Evolutionary conservation across 352 stramenopile genomes (phyloP), one percentile per base, ranked within the genome.

Genomic region (Phytopythium aichiense): DNA sequence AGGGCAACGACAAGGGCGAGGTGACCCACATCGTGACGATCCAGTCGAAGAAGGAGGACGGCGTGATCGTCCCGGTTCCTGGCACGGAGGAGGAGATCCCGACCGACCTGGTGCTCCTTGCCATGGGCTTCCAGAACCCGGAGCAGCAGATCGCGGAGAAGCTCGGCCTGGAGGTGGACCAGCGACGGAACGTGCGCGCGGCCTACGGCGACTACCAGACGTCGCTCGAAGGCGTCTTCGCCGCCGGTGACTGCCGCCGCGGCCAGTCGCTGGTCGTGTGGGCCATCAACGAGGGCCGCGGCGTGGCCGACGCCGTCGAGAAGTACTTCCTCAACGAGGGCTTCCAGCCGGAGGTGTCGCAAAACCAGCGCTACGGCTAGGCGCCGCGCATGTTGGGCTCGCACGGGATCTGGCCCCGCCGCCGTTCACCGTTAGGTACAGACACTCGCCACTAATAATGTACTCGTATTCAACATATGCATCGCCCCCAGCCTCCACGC

Each of bases 201-300:
- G 73, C 83, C 12, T 98, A 99, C 64, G 96, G 96, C 42, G 74
- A 98, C 62, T 99, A 95, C 76, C 81, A 92, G 65, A 98, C 96
- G 35, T 98, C 87, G 22, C 71, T 95, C 3, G 94, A 98, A 67
- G 96, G 96, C 58, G 95, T 99, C 56, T 99, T 99, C 77, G 96
- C 97, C 23, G 96, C 92, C 40, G 97, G 97, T 8, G 97, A 99
- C 85, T 99, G 97, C 77, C 89, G 97, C 52, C 88, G 97, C 42
- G 96, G 97, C 42, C 97, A 99, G 77, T 98, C 88, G 61, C 86
- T 99, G 28, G 97, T 99, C 25, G 97, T 99, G 23, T 99, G 97
- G 97, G 97, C 97, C 8, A 99, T 99, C 74, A 95, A 99, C 68
- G 97, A 99, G 77, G 97, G 97, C 22, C 91, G 97, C 55, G 92